Percentiles rank a stretch among this genome's conserved stretches.
Evolutionary conservation across 2,329 filamentous ascomycete species (phyloP).

Genomic region (Penicillium occitanis): DNA sequence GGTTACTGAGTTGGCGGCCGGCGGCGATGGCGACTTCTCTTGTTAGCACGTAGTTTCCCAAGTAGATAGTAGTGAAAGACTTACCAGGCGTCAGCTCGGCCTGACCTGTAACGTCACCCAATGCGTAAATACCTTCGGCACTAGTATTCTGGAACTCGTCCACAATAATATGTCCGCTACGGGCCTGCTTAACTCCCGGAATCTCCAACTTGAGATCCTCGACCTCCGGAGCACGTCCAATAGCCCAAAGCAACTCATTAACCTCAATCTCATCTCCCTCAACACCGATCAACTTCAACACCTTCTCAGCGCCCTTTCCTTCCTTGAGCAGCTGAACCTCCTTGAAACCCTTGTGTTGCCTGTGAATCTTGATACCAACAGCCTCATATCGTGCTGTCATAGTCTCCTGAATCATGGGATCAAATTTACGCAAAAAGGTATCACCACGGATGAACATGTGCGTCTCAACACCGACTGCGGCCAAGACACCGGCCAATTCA

Average conservation of each 20-base stretch:
- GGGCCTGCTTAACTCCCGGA: slow-evolving; percentile 43
- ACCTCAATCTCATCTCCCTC: slow-evolving; percentile 47
- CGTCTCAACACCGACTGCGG: slow-evolving; percentile 51
- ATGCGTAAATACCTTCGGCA: slow-evolving; percentile 49
- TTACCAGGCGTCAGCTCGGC: slow-evolving; percentile 52
- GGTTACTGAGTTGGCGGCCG: slow-evolving; percentile 51
- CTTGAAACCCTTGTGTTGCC: slow-evolving; percentile 48
- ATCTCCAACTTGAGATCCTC: slow-evolving; percentile 44
- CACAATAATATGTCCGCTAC: slow-evolving; percentile 45
- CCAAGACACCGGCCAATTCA: slow-evolving; percentile 53
- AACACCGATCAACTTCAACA: slow-evolving; percentile 46
- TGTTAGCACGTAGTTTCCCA: slow-evolving; percentile 4
- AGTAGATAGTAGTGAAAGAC: neutral
- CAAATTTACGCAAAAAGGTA: slow-evolving; percentile 52
- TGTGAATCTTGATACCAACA: slow-evolving; percentile 50
- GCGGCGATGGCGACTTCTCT: slow-evolving; percentile 52
- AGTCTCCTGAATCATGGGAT: slow-evolving; percentile 54
- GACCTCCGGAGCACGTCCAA: slow-evolving; percentile 49
- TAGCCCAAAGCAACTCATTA: slow-evolving; percentile 54
- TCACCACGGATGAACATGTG: slow-evolving; percentile 53
- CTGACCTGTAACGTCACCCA: slow-evolving; percentile 54
- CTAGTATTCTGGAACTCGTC: slow-evolving; percentile 54
- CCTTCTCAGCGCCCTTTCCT: slow-evolving; percentile 49
- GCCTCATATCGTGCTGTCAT: slow-evolving; percentile 54
- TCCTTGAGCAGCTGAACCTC: slow-evolving; percentile 48